Evolutionary conservation across 1,284 basidiomycete genomes (phyloP).

Genomic region (Ceratobasidium theobromae): DNA sequence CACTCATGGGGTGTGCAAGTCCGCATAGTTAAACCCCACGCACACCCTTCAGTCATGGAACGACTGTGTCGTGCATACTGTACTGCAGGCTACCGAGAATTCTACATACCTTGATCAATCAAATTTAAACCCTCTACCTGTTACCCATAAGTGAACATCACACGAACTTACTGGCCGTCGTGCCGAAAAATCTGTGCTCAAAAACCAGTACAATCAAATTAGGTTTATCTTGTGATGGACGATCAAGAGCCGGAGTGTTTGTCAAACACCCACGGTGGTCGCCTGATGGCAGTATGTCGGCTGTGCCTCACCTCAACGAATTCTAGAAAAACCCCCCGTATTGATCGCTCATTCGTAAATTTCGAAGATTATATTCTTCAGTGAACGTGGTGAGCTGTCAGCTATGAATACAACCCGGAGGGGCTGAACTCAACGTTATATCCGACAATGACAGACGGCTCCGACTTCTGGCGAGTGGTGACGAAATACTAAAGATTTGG

Average conservation of each 20-base stretch:
- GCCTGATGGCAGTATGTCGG: no score
- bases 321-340: no score
- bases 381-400: no score
- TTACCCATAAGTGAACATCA: neutral
- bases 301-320: no score
- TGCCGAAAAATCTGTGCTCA: neutral
- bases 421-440: no score
- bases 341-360: no score
- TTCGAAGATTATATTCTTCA: no score
- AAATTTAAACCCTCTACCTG: slow-evolving; percentile 1
- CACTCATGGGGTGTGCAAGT: neutral
- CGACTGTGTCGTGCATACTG: neutral
- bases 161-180: neutral
- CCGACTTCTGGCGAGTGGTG: neutral
- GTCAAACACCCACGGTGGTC: neutral
- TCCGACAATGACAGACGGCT: no score
- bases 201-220: neutral
- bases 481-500: neutral
- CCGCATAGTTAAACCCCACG: neutral
- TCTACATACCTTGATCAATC: slow-evolving; percentile 21
- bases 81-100: neutral
- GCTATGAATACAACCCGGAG: no score
- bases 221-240: neutral
- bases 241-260: neutral
- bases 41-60: no score